A percentile compares a stretch with the other conserved stretches of the same genome.
Conservation (phyloP, 192 early-diverging fungal genomes). For the Gaertneriomyces semiglobifer region DNA sequence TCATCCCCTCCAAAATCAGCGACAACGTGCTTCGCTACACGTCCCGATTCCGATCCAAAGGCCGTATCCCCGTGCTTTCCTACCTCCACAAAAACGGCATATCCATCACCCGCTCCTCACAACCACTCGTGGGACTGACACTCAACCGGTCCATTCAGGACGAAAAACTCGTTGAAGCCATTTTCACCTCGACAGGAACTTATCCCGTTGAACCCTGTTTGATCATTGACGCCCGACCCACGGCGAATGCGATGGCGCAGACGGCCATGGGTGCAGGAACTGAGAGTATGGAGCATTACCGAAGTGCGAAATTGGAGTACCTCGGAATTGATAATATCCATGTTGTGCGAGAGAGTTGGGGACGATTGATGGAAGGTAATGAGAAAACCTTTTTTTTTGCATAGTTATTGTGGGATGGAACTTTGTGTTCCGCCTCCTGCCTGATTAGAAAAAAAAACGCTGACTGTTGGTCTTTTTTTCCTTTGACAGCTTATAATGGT, state of each 20-base stretch:
- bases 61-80: conserved; percentile 80
- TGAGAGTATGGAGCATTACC: conserved; percentile 92
- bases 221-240: conserved; percentile 94
- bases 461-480: no score
- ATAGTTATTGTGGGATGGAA: no score
- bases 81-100: conserved; percentile 82
- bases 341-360: conserved; percentile 88
- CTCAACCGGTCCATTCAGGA: conserved; percentile 94
- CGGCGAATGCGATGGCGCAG: conserved; percentile 90
- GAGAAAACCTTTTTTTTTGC: background rate
- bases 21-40: conserved; percentile 88
- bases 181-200: conserved; percentile 63
- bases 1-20: conserved; percentile 82
- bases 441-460: no score
- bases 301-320: conserved; percentile 78
- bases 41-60: conserved; percentile 84
- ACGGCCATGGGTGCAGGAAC: conserved; percentile 90
- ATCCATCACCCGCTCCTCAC: conserved; percentile 88
- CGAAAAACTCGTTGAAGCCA: conserved; percentile 91
- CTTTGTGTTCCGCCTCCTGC: no score
- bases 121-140: conserved; percentile 95
- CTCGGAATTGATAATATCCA: conserved; percentile 98
- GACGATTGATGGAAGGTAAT: conserved; percentile 78
- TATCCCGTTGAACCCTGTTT: conserved; percentile 53
- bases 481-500: conserved; percentile 11